Base-by-base conservation (phyloP, 2,329 filamentous ascomycete species). In the Boeremia exigua region DNA sequence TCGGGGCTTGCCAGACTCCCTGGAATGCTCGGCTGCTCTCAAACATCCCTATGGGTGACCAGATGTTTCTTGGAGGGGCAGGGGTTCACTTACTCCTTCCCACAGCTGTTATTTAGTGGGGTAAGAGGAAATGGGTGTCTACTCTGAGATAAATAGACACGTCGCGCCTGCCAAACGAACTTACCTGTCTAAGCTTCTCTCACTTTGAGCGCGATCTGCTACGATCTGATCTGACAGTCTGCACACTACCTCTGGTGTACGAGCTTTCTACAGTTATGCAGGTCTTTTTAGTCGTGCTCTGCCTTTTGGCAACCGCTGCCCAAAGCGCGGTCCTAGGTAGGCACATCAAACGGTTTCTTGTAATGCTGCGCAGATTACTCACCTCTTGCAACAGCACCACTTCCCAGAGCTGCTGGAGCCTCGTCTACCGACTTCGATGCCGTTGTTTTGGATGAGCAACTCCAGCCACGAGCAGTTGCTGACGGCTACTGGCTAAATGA, bases 401-500 rank as follows among this genome's bases (percentile, higher is more conserved):
- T 50, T 15, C 28, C 37, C 17, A 44, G 54, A 44, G 43, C 47
- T 27, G 49, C 47, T n/a, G 50, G 58, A 38, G 10, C 50, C 51
- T 37, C 42, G 23, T 43, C 27, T 4, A 32, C 48, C 14, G 12
- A 17, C 2, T 47, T 37, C 8, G 47, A 48, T 12, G n/a, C 53
- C 23, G 33, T 50, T 12, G 25, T 43, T 33, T n/a, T 51, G 15
- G 47, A 56, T 4, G 44, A 48, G 27, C 48, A 44, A 28, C n/a
- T 54, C 11, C 43, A 51, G 28, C 37, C 49, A 6, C 44, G 42
- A 36, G 37, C 43, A 11, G 56, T 54, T 25, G 46, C 56, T 11
- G 61, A 68, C 50, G 62, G 65, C 10, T 81, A 77, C 61, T 81
- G 79, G 79, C 61, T 78, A 15, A 75, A 72, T 6, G 72, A 77